Conservation (phyloP, 2,329 filamentous ascomycete genomes). For the Stachybotrys elegans region DNA sequence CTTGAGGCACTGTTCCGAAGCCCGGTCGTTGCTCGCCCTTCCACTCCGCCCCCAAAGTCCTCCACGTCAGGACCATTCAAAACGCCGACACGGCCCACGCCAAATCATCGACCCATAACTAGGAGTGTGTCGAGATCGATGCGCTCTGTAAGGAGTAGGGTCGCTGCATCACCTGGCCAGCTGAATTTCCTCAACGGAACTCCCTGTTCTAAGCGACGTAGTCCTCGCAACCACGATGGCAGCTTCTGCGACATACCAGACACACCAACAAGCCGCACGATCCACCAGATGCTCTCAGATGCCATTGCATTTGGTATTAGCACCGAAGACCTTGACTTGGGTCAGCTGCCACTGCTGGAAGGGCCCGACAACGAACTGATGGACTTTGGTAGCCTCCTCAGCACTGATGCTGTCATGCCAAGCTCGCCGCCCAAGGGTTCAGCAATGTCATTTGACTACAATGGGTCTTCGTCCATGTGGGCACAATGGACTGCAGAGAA, state of each 20-base stretch:
- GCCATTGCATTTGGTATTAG: conserved; percentile 38
- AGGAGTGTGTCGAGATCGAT: conserved; percentile 55
- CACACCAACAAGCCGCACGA: conserved; percentile 57
- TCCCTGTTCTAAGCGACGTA: conserved; percentile 34
- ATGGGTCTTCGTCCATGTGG: conserved; percentile 21
- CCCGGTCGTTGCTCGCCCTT: conserved; percentile 38
- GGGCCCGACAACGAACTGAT: conserved; percentile 28
- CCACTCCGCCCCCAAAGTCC: conserved; percentile 45
- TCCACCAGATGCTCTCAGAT: conserved; percentile 60
- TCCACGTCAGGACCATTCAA: conserved; percentile 46
- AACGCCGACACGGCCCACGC: conserved; percentile 59
- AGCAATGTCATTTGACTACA: conserved; percentile 23
- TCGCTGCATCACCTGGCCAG: conserved; percentile 39
- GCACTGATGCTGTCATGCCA: conserved; percentile 41
- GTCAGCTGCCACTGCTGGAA: conserved; percentile 32
- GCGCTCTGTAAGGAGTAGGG: conserved; percentile 33
- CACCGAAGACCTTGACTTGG: conserved; percentile 39
- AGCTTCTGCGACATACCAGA: conserved; percentile 35
- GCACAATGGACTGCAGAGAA: conserved; percentile 22
- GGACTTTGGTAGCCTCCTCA: conserved; percentile 44
- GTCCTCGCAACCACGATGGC: conserved; percentile 33
- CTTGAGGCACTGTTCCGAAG: conserved; percentile 64
- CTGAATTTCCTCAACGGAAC: conserved; percentile 39
- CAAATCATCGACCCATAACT: conserved; percentile 56
- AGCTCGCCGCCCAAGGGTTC: conserved; percentile 39